Conservation (phyloP, 768 basidiomycete genomes). For the Astraeus odoratus region DNA sequence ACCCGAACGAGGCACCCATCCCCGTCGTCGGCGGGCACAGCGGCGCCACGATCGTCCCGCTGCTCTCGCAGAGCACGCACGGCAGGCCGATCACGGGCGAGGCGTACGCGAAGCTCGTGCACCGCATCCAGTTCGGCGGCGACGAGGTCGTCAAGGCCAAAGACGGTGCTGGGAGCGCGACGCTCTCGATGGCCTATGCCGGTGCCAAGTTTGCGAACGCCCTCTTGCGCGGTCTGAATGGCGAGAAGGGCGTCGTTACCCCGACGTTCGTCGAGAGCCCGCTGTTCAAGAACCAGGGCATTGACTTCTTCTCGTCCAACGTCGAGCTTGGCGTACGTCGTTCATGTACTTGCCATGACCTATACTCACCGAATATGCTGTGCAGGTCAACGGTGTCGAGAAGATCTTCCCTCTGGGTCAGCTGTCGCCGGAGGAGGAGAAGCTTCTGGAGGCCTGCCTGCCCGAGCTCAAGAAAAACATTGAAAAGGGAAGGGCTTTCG, state of each 20-base stretch:
- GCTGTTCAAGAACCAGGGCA: conserved; percentile 75
- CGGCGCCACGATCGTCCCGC: conserved; percentile 94
- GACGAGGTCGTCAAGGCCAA: conserved; percentile 99
- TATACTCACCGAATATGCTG: conserved; percentile 7
- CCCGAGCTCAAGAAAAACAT: conserved; percentile 98
- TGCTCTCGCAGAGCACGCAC: conserved; percentile 74
- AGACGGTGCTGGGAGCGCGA: conserved; percentile 75
- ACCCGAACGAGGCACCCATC: conserved; percentile 62
- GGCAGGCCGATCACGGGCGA: conserved; percentile 75
- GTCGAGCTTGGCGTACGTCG: conserved; percentile 91
- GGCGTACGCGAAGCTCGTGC: conserved; percentile 67
- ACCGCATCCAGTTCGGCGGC: conserved; percentile 96
- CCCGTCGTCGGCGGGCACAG: conserved; percentile 95
- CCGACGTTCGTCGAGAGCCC: conserved; percentile 89
- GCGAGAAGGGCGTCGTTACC: conserved; percentile 63
- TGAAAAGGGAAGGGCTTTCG: conserved; percentile 85
- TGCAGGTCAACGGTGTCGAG: conserved; percentile 77
- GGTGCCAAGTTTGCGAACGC: conserved; percentile 63
- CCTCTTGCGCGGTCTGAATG: conserved; percentile 55
- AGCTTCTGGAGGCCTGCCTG: conserved; percentile 78
- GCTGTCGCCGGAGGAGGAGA: conserved; percentile 76
- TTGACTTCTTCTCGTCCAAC: conserved; percentile 91
- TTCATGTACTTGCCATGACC: conserved; percentile 9
- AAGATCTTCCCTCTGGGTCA: conserved; percentile 84
- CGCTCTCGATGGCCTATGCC: conserved; percentile 74